phyloP scores from a whole-genome alignment of 106 monocot species.

The Allium cepa region DNA sequence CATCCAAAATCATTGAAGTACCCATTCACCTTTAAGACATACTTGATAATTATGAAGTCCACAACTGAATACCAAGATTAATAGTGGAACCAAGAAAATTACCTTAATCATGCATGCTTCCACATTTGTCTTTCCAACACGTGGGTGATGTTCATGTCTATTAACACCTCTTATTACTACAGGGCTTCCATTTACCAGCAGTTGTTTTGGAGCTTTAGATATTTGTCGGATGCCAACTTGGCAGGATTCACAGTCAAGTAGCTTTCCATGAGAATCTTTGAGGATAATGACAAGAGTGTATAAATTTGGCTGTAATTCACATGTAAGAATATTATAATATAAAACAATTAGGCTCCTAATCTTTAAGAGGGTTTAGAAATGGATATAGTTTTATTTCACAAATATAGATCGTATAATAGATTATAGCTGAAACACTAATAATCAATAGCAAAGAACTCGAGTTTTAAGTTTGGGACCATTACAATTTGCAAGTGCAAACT shows the following conservation, averaged over 20 bases:
- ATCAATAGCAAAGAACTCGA: too few relatives aligned
- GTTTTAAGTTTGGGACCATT: too few relatives aligned
- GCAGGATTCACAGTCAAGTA: slow-evolving; percentile 98
- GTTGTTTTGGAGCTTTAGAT: slow-evolving; percentile 65
- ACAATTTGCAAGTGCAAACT: too few relatives aligned
- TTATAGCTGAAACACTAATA: too few relatives aligned
- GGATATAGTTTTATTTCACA: too few relatives aligned
- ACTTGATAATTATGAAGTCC: too few relatives aligned
- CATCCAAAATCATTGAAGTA: too few relatives aligned
- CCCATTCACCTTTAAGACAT: too few relatives aligned
- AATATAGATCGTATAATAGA: too few relatives aligned
- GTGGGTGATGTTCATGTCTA: slow-evolving; percentile 98
- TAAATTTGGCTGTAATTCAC: slow-evolving; percentile 69
- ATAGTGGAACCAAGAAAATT: slow-evolving; percentile 4
- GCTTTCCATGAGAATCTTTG: slow-evolving; percentile 63
- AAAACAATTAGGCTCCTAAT: not conserved
- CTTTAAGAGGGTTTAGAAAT: too few relatives aligned
- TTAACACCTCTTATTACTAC: slow-evolving; percentile 90
- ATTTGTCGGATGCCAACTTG: slow-evolving; percentile 85
- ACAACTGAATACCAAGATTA: not conserved
- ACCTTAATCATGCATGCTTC: slow-evolving; percentile 99
- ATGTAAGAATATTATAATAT: not conserved
- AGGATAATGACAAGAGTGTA: slow-evolving; percentile 83
- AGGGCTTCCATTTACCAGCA: slow-evolving; percentile 85
- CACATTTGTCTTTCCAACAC: slow-evolving; percentile 77